Percentiles rank a stretch among this genome's conserved stretches.
Evolutionary conservation across 2,329 filamentous ascomycete genomes (phyloP).

Genomic region (Mollisiaceae sp.): DNA sequence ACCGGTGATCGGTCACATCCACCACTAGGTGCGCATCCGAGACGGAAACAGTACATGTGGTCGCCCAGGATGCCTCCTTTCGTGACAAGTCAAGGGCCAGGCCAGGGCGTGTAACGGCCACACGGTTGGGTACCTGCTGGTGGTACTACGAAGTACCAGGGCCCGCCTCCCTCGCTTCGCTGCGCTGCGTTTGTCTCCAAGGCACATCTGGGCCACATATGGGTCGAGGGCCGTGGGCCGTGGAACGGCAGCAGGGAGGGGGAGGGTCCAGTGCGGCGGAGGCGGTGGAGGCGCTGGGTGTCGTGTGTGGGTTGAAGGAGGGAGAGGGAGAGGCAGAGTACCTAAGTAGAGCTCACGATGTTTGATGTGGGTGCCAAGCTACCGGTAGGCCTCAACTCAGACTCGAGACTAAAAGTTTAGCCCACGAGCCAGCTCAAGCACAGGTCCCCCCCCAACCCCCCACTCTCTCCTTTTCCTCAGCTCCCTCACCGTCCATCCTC

Average conservation of each 20-base stretch:
- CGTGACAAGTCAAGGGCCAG: not conserved
- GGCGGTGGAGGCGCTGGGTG: not conserved
- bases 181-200: not conserved
- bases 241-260: not conserved
- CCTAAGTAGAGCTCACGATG: conserved; percentile 8
- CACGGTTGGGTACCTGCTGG: conserved; percentile 7
- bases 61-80: conserved; percentile 12
- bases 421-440: not conserved
- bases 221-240: no score
- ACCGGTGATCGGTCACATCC: conserved; percentile 8
- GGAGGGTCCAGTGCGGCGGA: not conserved
- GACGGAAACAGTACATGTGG: conserved; percentile 21
- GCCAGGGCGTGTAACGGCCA: conserved; percentile 7
- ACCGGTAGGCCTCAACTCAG: not conserved
- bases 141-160: conserved; percentile 6
- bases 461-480: conserved; percentile 3
- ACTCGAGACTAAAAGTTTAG: conserved; percentile 13
- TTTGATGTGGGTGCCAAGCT: not conserved
- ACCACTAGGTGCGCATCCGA: conserved; percentile 14
- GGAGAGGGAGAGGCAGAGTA: not conserved
- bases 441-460: conserved; percentile 2
- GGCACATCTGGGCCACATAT: not conserved
- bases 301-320: not conserved
- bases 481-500: not conserved
- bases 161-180: not conserved